Percentiles rank a stretch among this genome's conserved stretches.
Evolutionary conservation across 768 basidiomycete genomes (phyloP).

Genomic region (Phaeolepiota aurea): DNA sequence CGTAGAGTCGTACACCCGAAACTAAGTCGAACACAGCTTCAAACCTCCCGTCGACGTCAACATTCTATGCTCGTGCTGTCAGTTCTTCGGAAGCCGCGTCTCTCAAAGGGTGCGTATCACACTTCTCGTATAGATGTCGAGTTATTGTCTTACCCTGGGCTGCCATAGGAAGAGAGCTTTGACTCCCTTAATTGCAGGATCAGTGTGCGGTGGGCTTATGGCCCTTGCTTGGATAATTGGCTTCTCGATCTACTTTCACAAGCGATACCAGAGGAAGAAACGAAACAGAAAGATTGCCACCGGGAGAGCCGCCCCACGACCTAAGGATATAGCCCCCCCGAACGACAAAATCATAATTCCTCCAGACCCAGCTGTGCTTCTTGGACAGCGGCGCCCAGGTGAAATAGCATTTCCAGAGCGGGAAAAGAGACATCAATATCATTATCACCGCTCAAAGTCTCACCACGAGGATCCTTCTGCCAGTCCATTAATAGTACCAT

Average conservation of each 20-base stretch:
- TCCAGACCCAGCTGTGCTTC: constrained; percentile 60
- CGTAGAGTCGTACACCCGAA: no score
- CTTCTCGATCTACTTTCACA: constrained; percentile 48
- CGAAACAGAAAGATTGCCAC: constrained; percentile 32
- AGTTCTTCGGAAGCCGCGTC: constrained; percentile 31
- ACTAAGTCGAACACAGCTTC: no score
- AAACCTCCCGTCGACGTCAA: not conserved
- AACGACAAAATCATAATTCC: constrained; percentile 48
- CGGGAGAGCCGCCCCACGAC: constrained; percentile 31
- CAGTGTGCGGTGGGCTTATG: constrained; percentile 45
- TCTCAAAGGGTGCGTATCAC: constrained; percentile 27
- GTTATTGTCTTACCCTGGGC: not conserved
- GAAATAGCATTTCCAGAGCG: constrained; percentile 18
- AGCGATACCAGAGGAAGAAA: constrained; percentile 39
- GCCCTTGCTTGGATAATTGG: constrained; percentile 46
- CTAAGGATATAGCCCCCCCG: constrained; percentile 26
- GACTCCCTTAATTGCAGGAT: constrained; percentile 56
- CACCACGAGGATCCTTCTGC: no score
- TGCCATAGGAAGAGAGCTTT: constrained; percentile 37
- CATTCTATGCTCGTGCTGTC: constrained; percentile 13
- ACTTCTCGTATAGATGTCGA: not conserved
- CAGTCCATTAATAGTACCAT: no score
- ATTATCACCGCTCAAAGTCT: constrained; percentile 11
- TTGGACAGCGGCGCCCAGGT: constrained; percentile 37
- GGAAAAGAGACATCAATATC: constrained; percentile 1